Percentiles rank a stretch among this genome's conserved stretches.
Evolutionary conservation across 805 yeast genomes (phyloP).

Genomic region (Spathaspora girioi): DNA sequence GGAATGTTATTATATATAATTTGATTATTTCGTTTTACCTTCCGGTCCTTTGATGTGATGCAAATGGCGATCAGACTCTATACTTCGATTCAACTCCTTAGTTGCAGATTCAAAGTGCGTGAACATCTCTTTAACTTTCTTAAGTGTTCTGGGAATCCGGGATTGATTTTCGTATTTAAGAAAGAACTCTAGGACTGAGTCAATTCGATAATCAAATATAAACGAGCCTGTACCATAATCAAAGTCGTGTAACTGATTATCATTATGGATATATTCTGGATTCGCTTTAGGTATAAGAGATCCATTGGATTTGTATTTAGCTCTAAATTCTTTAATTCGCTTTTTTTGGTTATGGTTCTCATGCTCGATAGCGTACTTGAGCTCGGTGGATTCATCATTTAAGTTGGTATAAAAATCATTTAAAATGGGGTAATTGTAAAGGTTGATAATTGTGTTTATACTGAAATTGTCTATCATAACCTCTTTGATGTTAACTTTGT

Average conservation of each 20-base stretch:
- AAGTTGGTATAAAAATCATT: conserved; percentile 1
- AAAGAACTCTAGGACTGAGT: neutral
- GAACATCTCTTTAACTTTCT: neutral
- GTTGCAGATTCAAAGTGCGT: neutral
- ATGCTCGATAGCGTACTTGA: conserved; percentile 5
- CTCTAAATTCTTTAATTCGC: conserved; percentile 5
- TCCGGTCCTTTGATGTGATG: neutral
- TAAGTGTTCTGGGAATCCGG: neutral
- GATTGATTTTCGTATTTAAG: neutral
- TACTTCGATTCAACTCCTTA: neutral
- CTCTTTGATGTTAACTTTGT: conserved; percentile 16
- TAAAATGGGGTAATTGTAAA: conserved; percentile 17
- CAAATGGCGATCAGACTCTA: neutral
- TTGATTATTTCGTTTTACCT: neutral
- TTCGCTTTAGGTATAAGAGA: neutral
- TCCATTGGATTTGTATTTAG: neutral
- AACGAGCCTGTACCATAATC: conserved; percentile 22
- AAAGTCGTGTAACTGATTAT: conserved; percentile 11
- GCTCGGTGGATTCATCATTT: conserved; percentile 1
- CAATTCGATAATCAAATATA: conserved; percentile 22
- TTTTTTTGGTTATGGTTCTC: conserved; percentile 8
- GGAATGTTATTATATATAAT: neutral
- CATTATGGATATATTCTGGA: conserved; percentile 1
- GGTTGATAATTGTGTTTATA: conserved; percentile 9
- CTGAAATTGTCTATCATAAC: conserved; percentile 14